phyloP scores from a whole-genome alignment of 305 asterid genomes.

The Fraxinus angustifolia region DNA sequence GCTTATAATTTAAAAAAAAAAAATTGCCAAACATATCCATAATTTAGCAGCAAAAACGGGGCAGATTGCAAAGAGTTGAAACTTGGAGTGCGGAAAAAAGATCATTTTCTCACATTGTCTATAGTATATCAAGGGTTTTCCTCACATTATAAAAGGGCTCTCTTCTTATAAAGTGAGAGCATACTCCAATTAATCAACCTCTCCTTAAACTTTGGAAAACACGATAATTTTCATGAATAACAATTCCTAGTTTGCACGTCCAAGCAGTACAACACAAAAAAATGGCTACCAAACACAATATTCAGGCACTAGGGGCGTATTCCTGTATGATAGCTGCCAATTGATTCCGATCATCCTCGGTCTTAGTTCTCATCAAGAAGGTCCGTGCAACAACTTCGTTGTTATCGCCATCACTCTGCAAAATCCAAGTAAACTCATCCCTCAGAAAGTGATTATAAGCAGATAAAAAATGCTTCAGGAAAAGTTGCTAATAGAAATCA shows the following conservation, averaged over 20 bases:
- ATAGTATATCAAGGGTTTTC: constrained; percentile 21
- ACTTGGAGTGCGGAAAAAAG: not conserved
- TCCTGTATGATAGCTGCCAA: constrained; percentile 76
- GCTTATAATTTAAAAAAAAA: too few species aligned
- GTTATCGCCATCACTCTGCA: constrained; percentile 63
- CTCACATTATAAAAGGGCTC: constrained; percentile 4
- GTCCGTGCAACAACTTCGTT: constrained; percentile 61
- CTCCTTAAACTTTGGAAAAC: not conserved
- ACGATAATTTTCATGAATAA: not conserved
- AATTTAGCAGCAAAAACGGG: not conserved
- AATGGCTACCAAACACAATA: constrained; percentile 14
- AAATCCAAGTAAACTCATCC: constrained; percentile 11
- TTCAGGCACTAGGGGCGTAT: constrained; percentile 65
- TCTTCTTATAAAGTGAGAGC: not conserved
- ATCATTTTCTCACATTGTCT: not conserved
- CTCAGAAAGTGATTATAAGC: constrained; percentile 14
- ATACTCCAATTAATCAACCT: not conserved
- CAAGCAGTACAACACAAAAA: constrained; percentile 32
- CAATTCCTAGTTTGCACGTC: not conserved
- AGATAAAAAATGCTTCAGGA: not conserved
- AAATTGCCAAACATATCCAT: not conserved
- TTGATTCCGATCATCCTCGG: constrained; percentile 68
- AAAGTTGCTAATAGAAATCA: not conserved
- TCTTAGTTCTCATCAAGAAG: constrained; percentile 67
- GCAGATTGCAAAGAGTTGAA: not conserved